phyloP scores from a whole-genome alignment of 208 protist genomes.

The Trichomonas gallinae region DNA sequence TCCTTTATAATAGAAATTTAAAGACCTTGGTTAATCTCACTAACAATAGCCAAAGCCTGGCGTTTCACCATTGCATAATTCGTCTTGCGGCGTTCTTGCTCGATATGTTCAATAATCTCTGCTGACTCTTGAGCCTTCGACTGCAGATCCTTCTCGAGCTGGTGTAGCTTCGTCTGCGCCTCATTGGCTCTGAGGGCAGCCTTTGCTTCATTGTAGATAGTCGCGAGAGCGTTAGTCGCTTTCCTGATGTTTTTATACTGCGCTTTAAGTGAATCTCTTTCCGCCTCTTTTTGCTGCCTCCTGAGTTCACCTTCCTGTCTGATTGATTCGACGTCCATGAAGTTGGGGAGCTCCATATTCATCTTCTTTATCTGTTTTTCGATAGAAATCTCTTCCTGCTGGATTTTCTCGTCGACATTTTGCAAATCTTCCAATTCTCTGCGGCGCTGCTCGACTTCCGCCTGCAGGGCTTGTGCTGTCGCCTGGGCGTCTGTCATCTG shows the following conservation, averaged over 20 bases:
- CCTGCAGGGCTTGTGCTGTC: not conserved
- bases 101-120: not conserved
- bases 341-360: not conserved
- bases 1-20: not conserved
- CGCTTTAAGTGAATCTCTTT: not conserved
- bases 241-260: not conserved
- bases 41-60: not conserved
- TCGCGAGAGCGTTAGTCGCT: not conserved
- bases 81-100: not conserved
- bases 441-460: not conserved
- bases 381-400: not conserved
- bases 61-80: constrained; percentile 15
- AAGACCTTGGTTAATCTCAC: not conserved
- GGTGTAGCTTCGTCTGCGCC: not conserved
- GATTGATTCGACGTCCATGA: not conserved
- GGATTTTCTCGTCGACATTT: not conserved
- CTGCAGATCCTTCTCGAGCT: not conserved
- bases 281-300: not conserved
- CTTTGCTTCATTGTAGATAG: not conserved
- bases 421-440: not conserved
- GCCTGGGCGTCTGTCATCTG: constrained; percentile 3
- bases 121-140: not conserved
- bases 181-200: not conserved
- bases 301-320: constrained; percentile 2
- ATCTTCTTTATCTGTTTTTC: not conserved